These are phyloP conservation scores for Leccinum subgranulosum DNA, from an alignment of 768 basidiomycete genomes.

Conservation along the genomic window DNA sequence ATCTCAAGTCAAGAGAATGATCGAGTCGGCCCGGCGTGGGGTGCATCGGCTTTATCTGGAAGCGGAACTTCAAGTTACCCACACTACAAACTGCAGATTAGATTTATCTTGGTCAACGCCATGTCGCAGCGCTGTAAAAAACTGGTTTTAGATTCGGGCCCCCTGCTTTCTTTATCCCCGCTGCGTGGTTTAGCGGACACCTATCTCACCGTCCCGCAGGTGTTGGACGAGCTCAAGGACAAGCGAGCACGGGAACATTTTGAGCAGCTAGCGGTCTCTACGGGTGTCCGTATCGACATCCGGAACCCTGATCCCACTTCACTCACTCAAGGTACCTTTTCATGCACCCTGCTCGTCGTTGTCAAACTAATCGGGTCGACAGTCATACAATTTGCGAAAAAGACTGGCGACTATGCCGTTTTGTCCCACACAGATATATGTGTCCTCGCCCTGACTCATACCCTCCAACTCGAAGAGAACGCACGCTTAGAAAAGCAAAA, in stretches of 20 bases:
- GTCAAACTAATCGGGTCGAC: constrained; percentile 15
- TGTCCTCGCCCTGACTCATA: constrained; percentile 84
- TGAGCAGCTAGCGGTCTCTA: constrained; percentile 68
- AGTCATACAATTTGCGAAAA: constrained; percentile 92
- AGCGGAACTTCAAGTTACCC: not conserved
- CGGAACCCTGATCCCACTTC: constrained; percentile 68
- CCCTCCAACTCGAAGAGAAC: constrained; percentile 59
- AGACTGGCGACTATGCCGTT: constrained; percentile 93
- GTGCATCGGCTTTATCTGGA: not conserved
- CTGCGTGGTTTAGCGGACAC: constrained; percentile 84
- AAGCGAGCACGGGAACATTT: constrained; percentile 84
- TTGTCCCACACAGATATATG: constrained; percentile 89
- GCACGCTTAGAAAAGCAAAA: constrained; percentile 23
- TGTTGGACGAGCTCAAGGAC: constrained; percentile 87
- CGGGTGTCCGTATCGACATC: constrained; percentile 73
- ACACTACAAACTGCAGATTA: constrained; percentile 2
- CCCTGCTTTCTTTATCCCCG: constrained; percentile 84
- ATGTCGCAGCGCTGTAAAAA: constrained; percentile 58
- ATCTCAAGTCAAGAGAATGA: not conserved
- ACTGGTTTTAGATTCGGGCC: constrained; percentile 92
- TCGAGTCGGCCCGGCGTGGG: not conserved
- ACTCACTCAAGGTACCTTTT: constrained; percentile 53
- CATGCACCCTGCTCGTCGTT: constrained; percentile 1
- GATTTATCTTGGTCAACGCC: not conserved
- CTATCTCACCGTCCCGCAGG: constrained; percentile 87